Base-by-base conservation (phyloP, 1,139 yeast genomes). In the Geotrichum europaeum region DNA sequence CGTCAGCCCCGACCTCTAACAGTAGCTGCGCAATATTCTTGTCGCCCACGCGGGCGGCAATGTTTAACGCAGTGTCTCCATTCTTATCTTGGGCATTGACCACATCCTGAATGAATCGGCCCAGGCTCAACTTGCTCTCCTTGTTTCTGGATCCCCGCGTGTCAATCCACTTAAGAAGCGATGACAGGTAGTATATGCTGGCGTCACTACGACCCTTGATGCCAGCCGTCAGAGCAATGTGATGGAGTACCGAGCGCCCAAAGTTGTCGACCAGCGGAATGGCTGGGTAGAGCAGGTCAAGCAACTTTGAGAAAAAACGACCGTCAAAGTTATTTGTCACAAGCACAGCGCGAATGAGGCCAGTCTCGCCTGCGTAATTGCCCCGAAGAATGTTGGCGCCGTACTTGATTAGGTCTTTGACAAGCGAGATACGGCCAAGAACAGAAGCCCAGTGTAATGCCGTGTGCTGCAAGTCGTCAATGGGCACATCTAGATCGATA, bases 391-490 rank as follows among this genome's bases (percentile, higher is more conserved):
- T 77, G 62, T 83, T 78, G 1, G 84, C 82, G 1, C 96, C 96
- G 65, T 85, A 82, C 56, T 83, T 76, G 7, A 92, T 81, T 47
- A 95, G 77, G 61, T 89, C 90, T 62, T 83, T 83, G 4, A 91
- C 94, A 62, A 92, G 79, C 1, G 84, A 78, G 4, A 86, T 76
- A 64, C 90, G 84, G 0, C 96, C 98, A 75, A 95, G 80, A 0
- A 97, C 90, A 40, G 98, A 86, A 1, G 97, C 96, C 96, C 98
- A 89, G 73, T 95, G 99, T 62, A 95, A 79, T 0, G 96, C 91
- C 0, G 97, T 87, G 70, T 94, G 95, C 0, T 98, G 98, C 62
- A 87, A 84, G 67, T 88, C 95, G 73, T 95, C 99, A 56, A 95
- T 89, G 1, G 97, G 85, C 50, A 90, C 89, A 68, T 89, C 91